Evolutionary conservation across 768 basidiomycete species (phyloP), one percentile per base, ranked within the genome.

Genomic region (Termitomyces sp.): DNA sequence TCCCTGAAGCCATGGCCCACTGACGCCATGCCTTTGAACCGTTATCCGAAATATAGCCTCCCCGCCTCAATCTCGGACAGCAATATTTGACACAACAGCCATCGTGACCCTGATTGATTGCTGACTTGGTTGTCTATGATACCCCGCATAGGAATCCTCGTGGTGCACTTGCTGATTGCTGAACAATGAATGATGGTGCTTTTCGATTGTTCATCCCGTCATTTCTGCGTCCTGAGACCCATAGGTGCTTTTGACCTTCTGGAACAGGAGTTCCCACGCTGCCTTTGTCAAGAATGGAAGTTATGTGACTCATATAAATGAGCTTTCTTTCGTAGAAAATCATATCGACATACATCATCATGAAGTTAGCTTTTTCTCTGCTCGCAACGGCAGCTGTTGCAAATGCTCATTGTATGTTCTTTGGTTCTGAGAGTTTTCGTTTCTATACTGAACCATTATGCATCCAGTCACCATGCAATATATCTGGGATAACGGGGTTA

Each of bases 391-490:
- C 63, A 38, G 69, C 69, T 45, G 54, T 70, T 32, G 71, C 70
- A 63, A 66, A 73, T 62, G 73, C 72, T 20, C 73, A 73, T 59
- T 74, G 72, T 65, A 51, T 26, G 63, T 59, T 14, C 30, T 44
- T 44, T 56, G 9, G 7, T 32, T 22, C 3, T 18, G n/a, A 18
- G 33, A 20, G 8, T 26, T 14, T 41, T 28, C 8, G 9, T 47
- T 36, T 14, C 22, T 32, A 13, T 33, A 28, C 18, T 41, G 10
- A n/a, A 57, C 56, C 22, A 20, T 9, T 30, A 20, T 45, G 24
- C 9, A 22, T 53, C 4, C 45, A 78, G 77, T 79, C 65, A 80
- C 80, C 14, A 69, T 80, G 75, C 80, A 81, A 60, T 81, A 79
- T 62, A 70, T 80, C 55, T 81, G 79, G 79, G 63, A 71, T 57